Evolutionary conservation across 768 basidiomycete genomes (phyloP), one percentile per base, ranked within the genome.

Genomic region (Russula dissimulans): DNA sequence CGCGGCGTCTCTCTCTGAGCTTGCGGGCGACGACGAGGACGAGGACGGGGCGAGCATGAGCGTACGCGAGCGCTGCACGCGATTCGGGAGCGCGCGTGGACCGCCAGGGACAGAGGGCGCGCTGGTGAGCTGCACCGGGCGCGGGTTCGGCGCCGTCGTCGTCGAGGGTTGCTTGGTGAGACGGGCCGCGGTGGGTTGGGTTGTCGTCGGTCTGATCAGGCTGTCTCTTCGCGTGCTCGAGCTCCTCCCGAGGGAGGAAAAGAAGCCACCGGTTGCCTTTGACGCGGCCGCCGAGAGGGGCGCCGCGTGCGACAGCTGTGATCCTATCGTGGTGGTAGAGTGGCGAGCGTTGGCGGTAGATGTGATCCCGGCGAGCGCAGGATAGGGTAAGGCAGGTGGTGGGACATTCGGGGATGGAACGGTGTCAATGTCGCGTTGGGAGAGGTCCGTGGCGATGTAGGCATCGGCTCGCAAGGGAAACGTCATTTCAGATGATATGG

Each of bases 381-480:
- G 90, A 67, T 92, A 92, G 3, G 90, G 90, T 42, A 92, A 78
- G 5, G 68, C 59, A 4, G 78, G 68, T 0, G 85, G 81, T 0
- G 83, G 81, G 8, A 78, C 72, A 56, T 76, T 79, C n/a, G 85
- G 77, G 1, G 79, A 77, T 14, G 77, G 74, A 56, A 79, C 69
- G 66, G 86, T 83, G 50, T 72, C 74, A 18, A 66, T 73, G 9
- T 63, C 55, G 18, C 63, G 63, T 56, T 57, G 73, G 54, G 73
- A 77, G 12, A 92, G 78, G 70, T 92, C 90, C 3, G 89, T 91
- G 6, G 90, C 90, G 29, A 78, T 76, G 57, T 81, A 84, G 10
- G 90, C 87, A 66, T 92, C 90, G n/a, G 84, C 76, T 32, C 90
- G 84, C 31, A 80, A 79, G 15, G 90, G 89, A 71, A 92, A 92